phyloP scores from a whole-genome alignment of 352 stramenopile species.

The Globisporangium spiculum region DNA sequence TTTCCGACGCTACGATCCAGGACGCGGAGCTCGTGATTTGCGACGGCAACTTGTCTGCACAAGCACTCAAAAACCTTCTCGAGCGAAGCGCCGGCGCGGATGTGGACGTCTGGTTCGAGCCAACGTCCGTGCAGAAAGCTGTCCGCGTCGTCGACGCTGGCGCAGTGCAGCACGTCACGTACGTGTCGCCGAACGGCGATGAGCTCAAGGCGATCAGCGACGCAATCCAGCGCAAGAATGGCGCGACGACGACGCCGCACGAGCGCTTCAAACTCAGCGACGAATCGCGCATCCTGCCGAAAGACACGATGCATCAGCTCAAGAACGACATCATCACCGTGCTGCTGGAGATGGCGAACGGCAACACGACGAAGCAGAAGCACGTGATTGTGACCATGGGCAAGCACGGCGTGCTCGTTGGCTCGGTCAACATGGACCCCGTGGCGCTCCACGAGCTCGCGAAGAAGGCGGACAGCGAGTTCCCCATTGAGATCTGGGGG shows the following conservation, averaged over 20 bases:
- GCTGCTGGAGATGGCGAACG: slow-evolving; percentile 57
- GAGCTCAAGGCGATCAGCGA: slow-evolving; percentile 71
- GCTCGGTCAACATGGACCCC: slow-evolving; percentile 53
- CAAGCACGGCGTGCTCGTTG: slow-evolving; percentile 67
- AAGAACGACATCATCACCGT: slow-evolving; percentile 73
- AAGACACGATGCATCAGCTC: slow-evolving; percentile 47
- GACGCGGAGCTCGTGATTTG: slow-evolving; percentile 60
- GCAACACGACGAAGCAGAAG: slow-evolving; percentile 44
- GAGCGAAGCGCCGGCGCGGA: slow-evolving; percentile 35
- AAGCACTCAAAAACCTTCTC: slow-evolving; percentile 42
- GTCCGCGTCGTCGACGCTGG: slow-evolving; percentile 52
- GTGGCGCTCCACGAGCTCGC: slow-evolving; percentile 26
- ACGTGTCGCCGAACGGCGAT: slow-evolving; percentile 78
- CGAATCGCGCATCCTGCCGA: slow-evolving; percentile 39
- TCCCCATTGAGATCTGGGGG: slow-evolving; percentile 55
- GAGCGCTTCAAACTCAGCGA: slow-evolving; percentile 54
- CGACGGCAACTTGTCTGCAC: slow-evolving; percentile 72
- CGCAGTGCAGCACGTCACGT: slow-evolving; percentile 48
- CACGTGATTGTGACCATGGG: slow-evolving; percentile 81
- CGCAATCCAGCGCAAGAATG: slow-evolving; percentile 41
- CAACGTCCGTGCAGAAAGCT: slow-evolving; percentile 83
- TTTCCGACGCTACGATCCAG: slow-evolving; percentile 45
- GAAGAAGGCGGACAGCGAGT: slow-evolving; percentile 22
- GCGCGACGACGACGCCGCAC: slow-evolving; percentile 17
- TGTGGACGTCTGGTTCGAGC: slow-evolving; percentile 78